phyloP scores from a whole-genome alignment of 148 eudicot genomes.

The Dysphania ambrosioides region DNA sequence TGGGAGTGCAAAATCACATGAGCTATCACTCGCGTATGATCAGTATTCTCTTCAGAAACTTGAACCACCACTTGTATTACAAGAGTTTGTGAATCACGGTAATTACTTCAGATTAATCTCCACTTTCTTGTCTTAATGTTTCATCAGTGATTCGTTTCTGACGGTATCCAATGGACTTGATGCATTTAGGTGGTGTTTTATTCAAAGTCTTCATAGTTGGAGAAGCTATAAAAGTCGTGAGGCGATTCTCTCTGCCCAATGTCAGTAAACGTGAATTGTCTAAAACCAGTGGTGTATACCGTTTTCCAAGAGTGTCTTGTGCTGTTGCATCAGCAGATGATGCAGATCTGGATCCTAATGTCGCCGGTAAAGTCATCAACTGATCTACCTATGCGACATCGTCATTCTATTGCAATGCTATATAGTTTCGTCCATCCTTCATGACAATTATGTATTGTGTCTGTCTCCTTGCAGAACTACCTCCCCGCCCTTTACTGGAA shows the following conservation, averaged over 20 bases:
- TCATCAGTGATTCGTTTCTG: not conserved
- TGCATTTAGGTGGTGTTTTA: slow-evolving; percentile 71
- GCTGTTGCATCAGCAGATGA: slow-evolving; percentile 96
- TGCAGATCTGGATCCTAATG: slow-evolving; percentile 78
- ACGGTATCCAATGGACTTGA: not conserved
- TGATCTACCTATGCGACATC: not conserved
- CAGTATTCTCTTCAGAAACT: slow-evolving; percentile 73
- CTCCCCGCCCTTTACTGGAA: slow-evolving; percentile 83
- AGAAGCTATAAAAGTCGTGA: slow-evolving; percentile 87
- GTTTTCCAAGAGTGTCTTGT: slow-evolving; percentile 94
- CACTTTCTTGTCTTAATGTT: not conserved
- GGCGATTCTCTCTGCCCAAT: slow-evolving; percentile 86
- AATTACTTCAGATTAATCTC: slow-evolving; percentile 11
- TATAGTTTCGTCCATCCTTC: not conserved
- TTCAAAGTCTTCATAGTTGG: slow-evolving; percentile 95
- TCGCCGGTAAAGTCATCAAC: slow-evolving; percentile 53
- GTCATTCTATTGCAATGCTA: not conserved
- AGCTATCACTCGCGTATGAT: slow-evolving; percentile 85
- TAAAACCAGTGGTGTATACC: slow-evolving; percentile 58
- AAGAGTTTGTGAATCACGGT: slow-evolving; percentile 98
- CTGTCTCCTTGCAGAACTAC: slow-evolving; percentile 61
- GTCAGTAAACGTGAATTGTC: slow-evolving; percentile 66
- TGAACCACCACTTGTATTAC: slow-evolving; percentile 91
- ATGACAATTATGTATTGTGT: not conserved
- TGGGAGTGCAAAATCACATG: slow-evolving; percentile 82